A percentile compares a stretch with the other conserved stretches of the same genome.
Evolutionary conservation across 768 basidiomycete species (phyloP).

Genomic region (Cytidiella melzeri): DNA sequence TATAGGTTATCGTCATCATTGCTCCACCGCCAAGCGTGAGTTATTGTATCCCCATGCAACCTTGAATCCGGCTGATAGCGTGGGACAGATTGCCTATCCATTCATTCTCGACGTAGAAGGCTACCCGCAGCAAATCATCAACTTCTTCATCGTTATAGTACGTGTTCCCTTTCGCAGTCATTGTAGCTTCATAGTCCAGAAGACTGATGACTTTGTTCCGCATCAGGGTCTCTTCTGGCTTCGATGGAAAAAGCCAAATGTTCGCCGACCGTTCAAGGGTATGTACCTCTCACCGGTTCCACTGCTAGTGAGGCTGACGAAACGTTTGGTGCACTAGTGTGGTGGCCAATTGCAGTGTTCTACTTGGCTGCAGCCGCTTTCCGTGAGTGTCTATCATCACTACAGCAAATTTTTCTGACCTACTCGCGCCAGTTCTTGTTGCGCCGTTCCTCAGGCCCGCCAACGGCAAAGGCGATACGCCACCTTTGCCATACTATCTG

Average conservation of each 20-base stretch:
- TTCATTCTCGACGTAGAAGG: constrained; percentile 55
- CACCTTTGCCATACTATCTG: constrained; percentile 55
- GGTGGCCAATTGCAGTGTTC: constrained; percentile 50
- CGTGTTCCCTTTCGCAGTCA: constrained; percentile 16
- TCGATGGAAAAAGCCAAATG: constrained; percentile 42
- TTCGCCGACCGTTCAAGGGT: constrained; percentile 49
- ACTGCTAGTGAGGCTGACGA: not conserved
- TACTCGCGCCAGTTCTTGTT: constrained; percentile 44
- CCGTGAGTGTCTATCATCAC: constrained; percentile 33
- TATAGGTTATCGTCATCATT: constrained; percentile 44
- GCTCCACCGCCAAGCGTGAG: constrained; percentile 42
- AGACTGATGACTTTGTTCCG: not conserved
- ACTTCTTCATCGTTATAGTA: constrained; percentile 50
- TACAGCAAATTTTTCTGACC: no score
- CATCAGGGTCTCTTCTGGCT: constrained; percentile 45
- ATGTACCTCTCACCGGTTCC: constrained; percentile 8
- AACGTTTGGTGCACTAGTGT: constrained; percentile 28
- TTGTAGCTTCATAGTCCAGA: not conserved
- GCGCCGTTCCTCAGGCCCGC: constrained; percentile 51
- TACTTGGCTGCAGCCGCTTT: constrained; percentile 47
- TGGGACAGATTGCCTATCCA: constrained; percentile 39
- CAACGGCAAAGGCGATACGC: constrained; percentile 51
- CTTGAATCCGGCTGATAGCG: no score
- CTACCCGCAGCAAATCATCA: constrained; percentile 50
- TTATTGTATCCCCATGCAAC: not conserved